These are phyloP conservation scores for Phanerochaete sordida DNA, from an alignment of 768 basidiomycete genomes.

Conservation along the genomic window DNA sequence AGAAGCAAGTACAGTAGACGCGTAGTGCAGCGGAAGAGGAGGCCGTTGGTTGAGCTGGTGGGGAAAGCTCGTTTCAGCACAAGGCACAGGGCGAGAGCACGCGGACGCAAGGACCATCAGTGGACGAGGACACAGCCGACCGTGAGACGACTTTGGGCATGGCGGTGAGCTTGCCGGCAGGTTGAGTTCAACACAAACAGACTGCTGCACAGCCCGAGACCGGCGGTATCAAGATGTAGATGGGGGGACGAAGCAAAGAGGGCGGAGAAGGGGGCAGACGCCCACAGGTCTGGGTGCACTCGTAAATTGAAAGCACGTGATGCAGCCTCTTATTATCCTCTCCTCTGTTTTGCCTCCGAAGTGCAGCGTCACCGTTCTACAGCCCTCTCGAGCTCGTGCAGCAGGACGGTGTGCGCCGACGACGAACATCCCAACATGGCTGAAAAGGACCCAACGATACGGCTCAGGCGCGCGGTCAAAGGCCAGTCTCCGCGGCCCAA, in stretches of 20 bases:
- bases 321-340: conserved; percentile 21
- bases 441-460: conserved; percentile 73
- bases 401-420: conserved; percentile 7
- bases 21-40: conserved; percentile 74
- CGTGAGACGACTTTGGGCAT: conserved; percentile 95
- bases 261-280: neutral
- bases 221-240: neutral
- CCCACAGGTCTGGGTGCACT: neutral
- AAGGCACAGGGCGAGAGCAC: conserved; percentile 6
- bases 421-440: conserved; percentile 51
- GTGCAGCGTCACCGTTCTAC: conserved; percentile 18
- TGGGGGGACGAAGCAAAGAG: neutral
- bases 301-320: conserved; percentile 18
- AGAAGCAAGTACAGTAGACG: conserved; percentile 66
- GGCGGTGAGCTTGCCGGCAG: neutral
- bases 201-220: neutral
- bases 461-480: conserved; percentile 79
- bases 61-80: conserved; percentile 13
- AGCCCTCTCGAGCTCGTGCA: conserved; percentile 5
- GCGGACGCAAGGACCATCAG: conserved; percentile 53
- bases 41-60: conserved; percentile 69
- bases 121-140: conserved; percentile 84
- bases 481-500: conserved; percentile 35
- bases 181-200: neutral
- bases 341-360: conserved; percentile 6